These are phyloP conservation scores for Sporothrix inflata DNA, from an alignment of 2,329 filamentous ascomycete species.

Conservation along the genomic window DNA sequence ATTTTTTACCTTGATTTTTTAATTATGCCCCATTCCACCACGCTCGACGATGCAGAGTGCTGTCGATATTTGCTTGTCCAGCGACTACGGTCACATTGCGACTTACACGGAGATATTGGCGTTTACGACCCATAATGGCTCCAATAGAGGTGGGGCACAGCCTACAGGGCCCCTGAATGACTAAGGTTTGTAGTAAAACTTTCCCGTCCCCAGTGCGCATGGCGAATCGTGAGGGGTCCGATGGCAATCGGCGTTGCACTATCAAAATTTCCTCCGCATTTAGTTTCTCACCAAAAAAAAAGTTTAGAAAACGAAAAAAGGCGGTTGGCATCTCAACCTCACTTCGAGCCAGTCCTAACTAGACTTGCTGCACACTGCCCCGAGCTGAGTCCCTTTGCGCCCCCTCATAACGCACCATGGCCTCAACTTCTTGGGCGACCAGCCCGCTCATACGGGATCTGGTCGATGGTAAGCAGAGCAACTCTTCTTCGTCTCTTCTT, in stretches of 20 bases:
- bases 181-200: background rate
- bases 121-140: background rate
- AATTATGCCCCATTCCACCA: background rate
- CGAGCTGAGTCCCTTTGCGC: background rate
- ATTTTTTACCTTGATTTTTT: background rate
- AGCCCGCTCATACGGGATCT: slow-evolving; percentile 23
- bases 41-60: background rate
- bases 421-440: slow-evolving; percentile 20
- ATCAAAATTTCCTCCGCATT: slow-evolving; percentile 22
- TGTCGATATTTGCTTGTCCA: background rate
- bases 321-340: background rate
- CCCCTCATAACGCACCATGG: slow-evolving; percentile 27
- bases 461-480: slow-evolving; percentile 8
- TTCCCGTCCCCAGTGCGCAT: background rate
- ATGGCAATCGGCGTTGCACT: slow-evolving; percentile 11
- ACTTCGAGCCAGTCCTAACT: background rate
- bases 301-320: background rate
- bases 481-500: background rate
- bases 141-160: slow-evolving; percentile 7
- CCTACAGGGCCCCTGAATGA: slow-evolving; percentile 12
- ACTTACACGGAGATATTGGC: slow-evolving; percentile 15
- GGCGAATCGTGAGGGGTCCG: slow-evolving; percentile 25
- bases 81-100: background rate
- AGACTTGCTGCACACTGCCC: background rate
- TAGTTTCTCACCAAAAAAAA: slow-evolving; percentile 18